phyloP scores from a whole-genome alignment of 2,329 filamentous ascomycete species.

The Fusarium veterinarium region DNA sequence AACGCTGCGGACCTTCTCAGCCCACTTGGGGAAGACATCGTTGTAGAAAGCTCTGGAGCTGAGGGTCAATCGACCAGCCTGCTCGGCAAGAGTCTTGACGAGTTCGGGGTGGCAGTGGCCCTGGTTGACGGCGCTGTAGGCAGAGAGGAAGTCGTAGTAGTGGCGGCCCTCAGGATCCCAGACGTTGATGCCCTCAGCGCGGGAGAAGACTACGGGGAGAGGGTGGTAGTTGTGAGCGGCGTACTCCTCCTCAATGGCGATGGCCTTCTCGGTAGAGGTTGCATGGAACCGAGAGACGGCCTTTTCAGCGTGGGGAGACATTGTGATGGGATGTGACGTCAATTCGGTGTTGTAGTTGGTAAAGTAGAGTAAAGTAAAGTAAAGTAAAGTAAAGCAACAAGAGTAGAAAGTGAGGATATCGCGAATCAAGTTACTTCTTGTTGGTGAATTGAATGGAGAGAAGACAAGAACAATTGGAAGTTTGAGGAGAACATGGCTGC shows the following conservation, averaged over 20 bases:
- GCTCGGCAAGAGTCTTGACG: slow-evolving; percentile 87
- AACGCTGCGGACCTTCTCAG: slow-evolving; percentile 36
- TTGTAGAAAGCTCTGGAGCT: slow-evolving; percentile 39
- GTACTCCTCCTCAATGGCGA: slow-evolving; percentile 81
- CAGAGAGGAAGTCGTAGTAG: slow-evolving; percentile 97
- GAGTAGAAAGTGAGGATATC: neutral
- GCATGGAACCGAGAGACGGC: slow-evolving; percentile 71
- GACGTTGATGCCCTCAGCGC: slow-evolving; percentile 85
- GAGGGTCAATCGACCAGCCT: slow-evolving; percentile 77
- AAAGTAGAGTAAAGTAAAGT: too few relatives aligned
- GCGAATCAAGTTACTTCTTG: neutral
- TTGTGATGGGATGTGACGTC: slow-evolving; percentile 43
- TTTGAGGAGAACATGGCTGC: slow-evolving; percentile 19
- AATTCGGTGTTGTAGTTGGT: slow-evolving; percentile 3
- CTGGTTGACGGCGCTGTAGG: slow-evolving; percentile 65
- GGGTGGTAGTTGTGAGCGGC: slow-evolving; percentile 99
- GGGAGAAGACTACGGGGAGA: slow-evolving; percentile 90
- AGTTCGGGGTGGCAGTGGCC: slow-evolving; percentile 78
- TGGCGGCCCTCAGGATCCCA: slow-evolving; percentile 97
- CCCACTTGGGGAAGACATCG: slow-evolving; percentile 39
- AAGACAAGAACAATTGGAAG: neutral
- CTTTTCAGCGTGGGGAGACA: slow-evolving; percentile 70
- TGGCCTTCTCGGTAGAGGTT: slow-evolving; percentile 81
- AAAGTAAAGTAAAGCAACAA: slow-evolving; percentile 1
- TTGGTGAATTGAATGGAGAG: slow-evolving; percentile 6